Conservation (phyloP, 306 rosid species). For the Nissolia schottii region DNA sequence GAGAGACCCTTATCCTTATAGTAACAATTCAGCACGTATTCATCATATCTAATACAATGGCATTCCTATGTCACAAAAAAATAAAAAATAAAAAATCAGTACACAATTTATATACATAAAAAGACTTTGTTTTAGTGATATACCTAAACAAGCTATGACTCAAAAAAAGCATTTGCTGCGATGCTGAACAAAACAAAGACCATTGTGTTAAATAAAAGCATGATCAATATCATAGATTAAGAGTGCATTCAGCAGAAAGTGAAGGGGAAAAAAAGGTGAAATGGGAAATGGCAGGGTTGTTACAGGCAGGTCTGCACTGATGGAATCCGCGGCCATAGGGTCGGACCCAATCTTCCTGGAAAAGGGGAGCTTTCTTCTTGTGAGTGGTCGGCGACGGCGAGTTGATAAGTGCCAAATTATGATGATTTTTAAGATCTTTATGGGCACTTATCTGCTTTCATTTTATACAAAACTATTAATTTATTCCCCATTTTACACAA, state of each 20-base stretch:
- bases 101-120: neutral
- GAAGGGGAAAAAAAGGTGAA: neutral
- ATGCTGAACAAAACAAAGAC: neutral
- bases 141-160: neutral
- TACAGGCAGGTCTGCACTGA: conserved; percentile 94
- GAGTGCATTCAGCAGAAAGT: neutral
- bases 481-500: too few relatives aligned
- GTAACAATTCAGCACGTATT: neutral
- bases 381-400: conserved; percentile 57
- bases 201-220: neutral
- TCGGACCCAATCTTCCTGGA: conserved; percentile 65
- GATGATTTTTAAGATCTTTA: too few relatives aligned
- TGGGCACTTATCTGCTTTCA: too few relatives aligned
- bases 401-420: too few relatives aligned
- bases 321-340: conserved; percentile 82
- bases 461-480: too few relatives aligned
- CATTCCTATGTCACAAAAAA: neutral
- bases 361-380: conserved; percentile 35
- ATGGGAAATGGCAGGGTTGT: neutral
- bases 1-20: neutral
- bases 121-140: neutral
- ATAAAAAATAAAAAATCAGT: too few relatives aligned
- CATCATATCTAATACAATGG: neutral
- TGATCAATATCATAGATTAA: neutral
- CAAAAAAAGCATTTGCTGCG: neutral